Conservation (phyloP, 1,284 basidiomycete species). For the Leccinum solheimii region DNA sequence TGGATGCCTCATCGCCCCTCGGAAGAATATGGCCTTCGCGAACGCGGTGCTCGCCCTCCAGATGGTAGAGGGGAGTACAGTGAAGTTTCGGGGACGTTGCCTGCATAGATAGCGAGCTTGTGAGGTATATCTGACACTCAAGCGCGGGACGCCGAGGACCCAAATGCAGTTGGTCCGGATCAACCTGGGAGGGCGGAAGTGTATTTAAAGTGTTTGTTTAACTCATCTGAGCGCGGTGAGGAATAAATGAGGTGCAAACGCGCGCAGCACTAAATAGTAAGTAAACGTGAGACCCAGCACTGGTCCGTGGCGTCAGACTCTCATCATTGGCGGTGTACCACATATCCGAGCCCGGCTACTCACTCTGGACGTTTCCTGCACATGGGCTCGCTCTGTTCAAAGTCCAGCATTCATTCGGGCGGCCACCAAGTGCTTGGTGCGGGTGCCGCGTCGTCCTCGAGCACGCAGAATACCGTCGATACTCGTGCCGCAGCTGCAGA, state of each 20-base stretch:
- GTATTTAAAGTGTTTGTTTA: neutral
- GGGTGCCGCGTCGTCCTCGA: constrained; percentile 29
- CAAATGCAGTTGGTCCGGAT: neutral
- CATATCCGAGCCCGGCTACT: neutral
- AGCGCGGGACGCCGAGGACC: neutral
- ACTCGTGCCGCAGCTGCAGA: constrained; percentile 64
- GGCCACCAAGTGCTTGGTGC: constrained; percentile 54
- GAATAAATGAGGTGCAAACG: constrained; percentile 25
- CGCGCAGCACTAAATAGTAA: constrained; percentile 11
- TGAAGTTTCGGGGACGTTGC: constrained; percentile 35
- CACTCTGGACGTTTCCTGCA: constrained; percentile 7
- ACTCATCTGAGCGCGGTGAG: constrained; percentile 17
- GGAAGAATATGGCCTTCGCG: constrained; percentile 50
- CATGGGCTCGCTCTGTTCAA: constrained; percentile 74
- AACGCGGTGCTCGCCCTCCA: constrained; percentile 37
- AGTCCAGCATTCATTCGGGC: constrained; percentile 49
- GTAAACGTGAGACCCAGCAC: constrained; percentile 18
- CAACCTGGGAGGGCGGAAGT: neutral
- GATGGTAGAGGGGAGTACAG: constrained; percentile 44
- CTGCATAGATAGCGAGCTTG: constrained; percentile 22
- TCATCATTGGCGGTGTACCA: neutral
- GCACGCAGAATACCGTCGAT: constrained; percentile 38
- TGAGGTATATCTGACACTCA: neutral
- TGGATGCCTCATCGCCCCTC: constrained; percentile 58
- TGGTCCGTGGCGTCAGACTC: neutral